Evolutionary conservation across 805 yeast species (phyloP), one percentile per base, ranked within the genome.

Genomic region (Saccharomyces kudriavzevii): DNA sequence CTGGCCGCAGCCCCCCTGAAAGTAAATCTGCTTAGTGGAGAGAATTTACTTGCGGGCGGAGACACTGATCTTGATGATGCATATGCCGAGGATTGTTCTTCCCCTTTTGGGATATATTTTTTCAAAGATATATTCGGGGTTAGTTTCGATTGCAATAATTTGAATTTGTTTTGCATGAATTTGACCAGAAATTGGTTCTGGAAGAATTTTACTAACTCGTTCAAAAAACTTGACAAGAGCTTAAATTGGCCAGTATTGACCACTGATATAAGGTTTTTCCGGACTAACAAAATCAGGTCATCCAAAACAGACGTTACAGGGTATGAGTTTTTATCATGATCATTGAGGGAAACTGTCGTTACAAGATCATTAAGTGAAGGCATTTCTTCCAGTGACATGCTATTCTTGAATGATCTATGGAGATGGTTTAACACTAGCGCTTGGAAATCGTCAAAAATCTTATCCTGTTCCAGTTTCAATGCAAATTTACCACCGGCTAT

Each of bases 291-390:
- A 27, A 89, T 79, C 31, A 88, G 72, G 66, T 94, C 99, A 62
- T 94, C 99, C 25, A 91, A 82, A 24, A 89, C 83, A 0, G 97
- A 89, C 0, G 95, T 82, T 4, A 86, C 80, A 2, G 91, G 92
- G 4, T 84, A 62, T 20, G 66, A 61, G 1, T 64, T 63, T 13
- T 57, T 52, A 49, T 63, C 69, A 10, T 58, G 55, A 35, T 65
- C 66, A 27, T 56, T 58, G 28, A 53, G 52, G 10, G 40, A 67
- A 27, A 48, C 55, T 5, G 55, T 54, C 13, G 55, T 54, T 59
- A 72, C 51, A 62, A 68, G 54, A 59, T 74, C 53, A 58, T 75
- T 64, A 52, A 77, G 61, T 47, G 81, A 81, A 0, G 96, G 96
- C 20, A 87, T 59, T 59, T 85, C 90, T 66, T 94, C 98, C 31